phyloP scores from a whole-genome alignment of 2,329 filamentous ascomycete genomes.

The Fusarium sp. region DNA sequence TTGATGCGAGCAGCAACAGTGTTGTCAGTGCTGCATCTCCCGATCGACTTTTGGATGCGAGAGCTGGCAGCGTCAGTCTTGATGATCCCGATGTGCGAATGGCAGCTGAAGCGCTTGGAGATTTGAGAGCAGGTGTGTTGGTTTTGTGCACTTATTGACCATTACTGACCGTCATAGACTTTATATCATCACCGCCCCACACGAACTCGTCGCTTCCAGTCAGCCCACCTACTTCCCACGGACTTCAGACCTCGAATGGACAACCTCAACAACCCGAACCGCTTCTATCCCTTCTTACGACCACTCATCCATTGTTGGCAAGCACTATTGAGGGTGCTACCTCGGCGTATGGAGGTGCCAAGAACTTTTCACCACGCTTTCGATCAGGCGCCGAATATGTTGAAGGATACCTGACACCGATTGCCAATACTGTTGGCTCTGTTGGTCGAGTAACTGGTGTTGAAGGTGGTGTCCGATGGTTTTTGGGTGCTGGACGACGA shows the following conservation, averaged over 20 bases:
- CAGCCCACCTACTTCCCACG: slow-evolving; percentile 52
- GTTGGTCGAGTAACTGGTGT: slow-evolving; percentile 89
- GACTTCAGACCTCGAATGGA: slow-evolving; percentile 44
- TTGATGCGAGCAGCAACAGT: slow-evolving; percentile 59
- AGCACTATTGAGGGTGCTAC: slow-evolving; percentile 87
- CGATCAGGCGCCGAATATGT: slow-evolving; percentile 92
- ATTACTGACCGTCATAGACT: slow-evolving; percentile 62
- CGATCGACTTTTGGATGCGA: slow-evolving; percentile 58
- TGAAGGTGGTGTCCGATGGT: slow-evolving; percentile 87
- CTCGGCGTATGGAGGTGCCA: slow-evolving; percentile 86
- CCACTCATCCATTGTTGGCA: slow-evolving; percentile 86
- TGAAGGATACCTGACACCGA: slow-evolving; percentile 86
- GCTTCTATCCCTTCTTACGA: slow-evolving; percentile 85
- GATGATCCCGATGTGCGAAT: slow-evolving; percentile 76
- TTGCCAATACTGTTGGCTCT: slow-evolving; percentile 86
- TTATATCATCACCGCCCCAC: slow-evolving; percentile 72
- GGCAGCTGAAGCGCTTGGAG: slow-evolving; percentile 81
- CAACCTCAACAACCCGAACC: slow-evolving; percentile 75
- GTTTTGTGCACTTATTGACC: neutral
- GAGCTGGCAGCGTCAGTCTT: slow-evolving; percentile 66
- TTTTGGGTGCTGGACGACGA: slow-evolving; percentile 72
- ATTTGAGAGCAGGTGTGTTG: slow-evolving; percentile 74
- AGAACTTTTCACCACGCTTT: slow-evolving; percentile 90
- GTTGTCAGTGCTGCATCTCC: slow-evolving; percentile 60
- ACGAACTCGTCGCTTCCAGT: slow-evolving; percentile 58